Percentiles rank a stretch among this genome's conserved stretches.
Conservation (phyloP, 768 basidiomycete genomes). For the Pholiota microspora region DNA sequence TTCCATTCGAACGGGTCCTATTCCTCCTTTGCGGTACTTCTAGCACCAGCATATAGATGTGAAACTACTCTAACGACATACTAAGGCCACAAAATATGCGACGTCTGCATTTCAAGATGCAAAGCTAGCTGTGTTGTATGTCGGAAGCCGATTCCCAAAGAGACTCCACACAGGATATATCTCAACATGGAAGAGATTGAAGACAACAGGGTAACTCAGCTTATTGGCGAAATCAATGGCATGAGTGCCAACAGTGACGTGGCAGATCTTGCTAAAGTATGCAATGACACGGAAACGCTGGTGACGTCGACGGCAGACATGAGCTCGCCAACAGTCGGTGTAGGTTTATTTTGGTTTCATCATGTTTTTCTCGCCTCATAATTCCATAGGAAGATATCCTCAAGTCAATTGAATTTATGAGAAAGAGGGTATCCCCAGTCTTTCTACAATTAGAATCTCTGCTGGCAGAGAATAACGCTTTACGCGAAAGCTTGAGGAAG, state of each 20-base stretch:
- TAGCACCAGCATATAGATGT: no score
- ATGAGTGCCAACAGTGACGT: background rate
- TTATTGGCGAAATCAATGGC: background rate
- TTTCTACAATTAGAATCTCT: background rate
- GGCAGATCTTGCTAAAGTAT: background rate
- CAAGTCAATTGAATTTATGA: background rate
- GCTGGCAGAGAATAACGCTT: background rate
- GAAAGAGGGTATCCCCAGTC: background rate
- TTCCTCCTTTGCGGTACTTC: slow-evolving; percentile 6
- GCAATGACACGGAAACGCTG: background rate
- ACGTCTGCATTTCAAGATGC: slow-evolving; percentile 1
- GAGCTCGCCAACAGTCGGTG: background rate
- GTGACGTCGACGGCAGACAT: background rate
- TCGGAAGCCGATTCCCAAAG: background rate
- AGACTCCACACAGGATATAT: slow-evolving; percentile 3
- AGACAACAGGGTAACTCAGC: background rate
- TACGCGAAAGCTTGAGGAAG: background rate
- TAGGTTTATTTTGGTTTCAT: background rate
- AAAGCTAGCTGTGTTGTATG: slow-evolving; percentile 4
- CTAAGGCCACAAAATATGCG: slow-evolving; percentile 3
- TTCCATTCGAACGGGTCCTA: slow-evolving; percentile 1
- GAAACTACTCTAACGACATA: background rate
- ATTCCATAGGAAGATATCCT: background rate
- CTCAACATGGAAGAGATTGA: slow-evolving; percentile 2
- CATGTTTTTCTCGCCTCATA: no score